Evolutionary conservation across 257 asterid genomes (phyloP).

Genomic region (Linaria vulgaris): DNA sequence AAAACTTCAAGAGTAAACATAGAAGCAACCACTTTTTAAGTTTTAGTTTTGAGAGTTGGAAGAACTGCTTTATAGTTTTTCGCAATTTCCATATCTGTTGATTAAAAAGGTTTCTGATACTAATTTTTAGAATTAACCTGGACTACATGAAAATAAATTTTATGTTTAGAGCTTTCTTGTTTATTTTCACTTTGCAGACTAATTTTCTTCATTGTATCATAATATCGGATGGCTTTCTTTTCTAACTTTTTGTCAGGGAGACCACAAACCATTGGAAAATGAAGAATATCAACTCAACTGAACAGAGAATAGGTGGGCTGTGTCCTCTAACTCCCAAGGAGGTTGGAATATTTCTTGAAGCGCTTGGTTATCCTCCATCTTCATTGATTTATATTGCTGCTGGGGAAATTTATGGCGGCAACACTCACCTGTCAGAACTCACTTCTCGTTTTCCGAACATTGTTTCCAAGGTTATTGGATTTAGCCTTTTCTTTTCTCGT

Average conservation of each 20-base stretch:
- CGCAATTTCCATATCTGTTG: background rate
- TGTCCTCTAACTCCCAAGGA: constrained; percentile 98
- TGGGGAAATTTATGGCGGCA: constrained; percentile 91
- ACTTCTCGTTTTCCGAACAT: constrained; percentile 78
- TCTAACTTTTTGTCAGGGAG: constrained; percentile 46
- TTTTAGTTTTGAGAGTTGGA: background rate
- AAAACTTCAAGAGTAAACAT: constrained; percentile 1
- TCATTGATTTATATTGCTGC: constrained; percentile 89
- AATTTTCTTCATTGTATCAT: constrained; percentile 19
- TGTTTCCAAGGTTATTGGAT: constrained; percentile 64
- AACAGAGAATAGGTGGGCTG: constrained; percentile 79
- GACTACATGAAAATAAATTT: constrained; percentile 8
- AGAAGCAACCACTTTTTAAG: background rate
- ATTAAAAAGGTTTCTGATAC: background rate
- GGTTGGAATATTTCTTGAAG: constrained; percentile 84
- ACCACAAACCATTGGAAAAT: constrained; percentile 90
- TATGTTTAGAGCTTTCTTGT: constrained; percentile 5
- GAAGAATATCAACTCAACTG: constrained; percentile 76
- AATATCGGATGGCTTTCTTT: constrained; percentile 11
- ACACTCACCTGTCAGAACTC: constrained; percentile 72
- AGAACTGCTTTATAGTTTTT: constrained; percentile 10
- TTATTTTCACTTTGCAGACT: constrained; percentile 10
- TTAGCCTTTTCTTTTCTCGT: constrained; percentile 9
- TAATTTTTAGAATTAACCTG: constrained; percentile 18
- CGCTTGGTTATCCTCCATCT: constrained; percentile 78